Evolutionary conservation across 352 stramenopile species (phyloP), one percentile per base, ranked within the genome.

Genomic region (Globisporangium parvum): DNA sequence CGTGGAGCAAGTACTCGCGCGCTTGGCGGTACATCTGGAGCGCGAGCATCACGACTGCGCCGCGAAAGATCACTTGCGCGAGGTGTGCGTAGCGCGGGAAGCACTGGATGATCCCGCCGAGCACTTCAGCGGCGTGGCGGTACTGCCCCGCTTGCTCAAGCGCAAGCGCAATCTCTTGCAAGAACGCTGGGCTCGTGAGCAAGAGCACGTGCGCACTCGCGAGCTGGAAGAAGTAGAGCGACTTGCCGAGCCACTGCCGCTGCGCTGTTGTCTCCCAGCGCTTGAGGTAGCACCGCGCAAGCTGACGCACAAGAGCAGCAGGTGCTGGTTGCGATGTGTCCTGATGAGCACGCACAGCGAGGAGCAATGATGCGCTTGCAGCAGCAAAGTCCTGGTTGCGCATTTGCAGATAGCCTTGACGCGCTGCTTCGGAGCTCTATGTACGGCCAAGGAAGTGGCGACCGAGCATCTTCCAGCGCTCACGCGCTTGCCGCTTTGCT

Each of bases 1-100:
- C 68, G 31, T 91, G 76, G 5, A 91, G 31, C 21, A 88, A 37
- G 28, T 91, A 91, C 48, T 91, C 80, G 4, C 77, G 70, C 39
- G 75, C 82, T 51, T 91, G 80, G 6, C 69, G 72, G 42, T 75
- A 87, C 65, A 84, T 72, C 15, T 77, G 63, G 21, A 91, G 53
- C 2, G 73, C 69, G 24, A 85, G 62, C 65, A 91, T 72, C 5
- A 88, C 62, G 44, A 88, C 66, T 0, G 67, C 76, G n/a, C 74
- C 74, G 8, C 80, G 80, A 47, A 91, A 91, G 3, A 91, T 84
- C 20, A 88, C 72, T 31, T 83, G 60, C 8, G 50, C 60, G 5
- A 91, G 55, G 28, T 61, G 62, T 18, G 60, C 21, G 47, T 86
- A 88, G 3, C 66, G 66, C 14, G 80, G 80, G 58, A 91, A 91